phyloP scores from a whole-genome alignment of 257 asterid species.

The Capsicum chinense region DNA sequence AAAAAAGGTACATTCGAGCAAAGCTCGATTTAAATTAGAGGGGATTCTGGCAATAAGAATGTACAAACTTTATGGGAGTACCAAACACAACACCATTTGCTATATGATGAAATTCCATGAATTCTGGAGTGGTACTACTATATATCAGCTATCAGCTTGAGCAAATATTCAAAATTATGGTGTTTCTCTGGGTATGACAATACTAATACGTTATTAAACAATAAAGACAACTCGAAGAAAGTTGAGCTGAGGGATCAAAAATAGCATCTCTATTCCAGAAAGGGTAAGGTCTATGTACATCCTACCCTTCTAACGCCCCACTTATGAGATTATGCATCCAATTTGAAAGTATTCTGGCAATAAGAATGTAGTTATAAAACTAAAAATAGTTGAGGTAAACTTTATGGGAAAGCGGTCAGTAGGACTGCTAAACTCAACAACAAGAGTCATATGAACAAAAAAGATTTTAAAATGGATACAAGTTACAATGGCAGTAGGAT shows the following conservation, averaged over 20 bases:
- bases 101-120: slow-evolving; percentile 5
- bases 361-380: no score
- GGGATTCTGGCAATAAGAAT: background rate
- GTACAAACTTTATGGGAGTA: background rate
- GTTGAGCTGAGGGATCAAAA: background rate
- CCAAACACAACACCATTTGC: background rate
- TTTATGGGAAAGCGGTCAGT: no score
- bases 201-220: background rate
- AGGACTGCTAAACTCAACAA: no score
- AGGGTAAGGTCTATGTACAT: no score
- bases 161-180: background rate
- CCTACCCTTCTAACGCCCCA: no score
- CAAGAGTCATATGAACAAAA: background rate
- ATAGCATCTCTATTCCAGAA: no score
- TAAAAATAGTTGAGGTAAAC: no score
- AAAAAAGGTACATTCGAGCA: no score
- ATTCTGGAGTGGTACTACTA: background rate
- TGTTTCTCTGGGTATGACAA: background rate
- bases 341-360: no score
- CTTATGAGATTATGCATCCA: no score
- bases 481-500: background rate
- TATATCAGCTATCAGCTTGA: background rate
- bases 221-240: background rate
- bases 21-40: background rate
- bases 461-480: background rate